These are phyloP conservation scores for Boletellus ananiceps DNA, from an alignment of 768 basidiomycete species.

Conservation along the genomic window DNA sequence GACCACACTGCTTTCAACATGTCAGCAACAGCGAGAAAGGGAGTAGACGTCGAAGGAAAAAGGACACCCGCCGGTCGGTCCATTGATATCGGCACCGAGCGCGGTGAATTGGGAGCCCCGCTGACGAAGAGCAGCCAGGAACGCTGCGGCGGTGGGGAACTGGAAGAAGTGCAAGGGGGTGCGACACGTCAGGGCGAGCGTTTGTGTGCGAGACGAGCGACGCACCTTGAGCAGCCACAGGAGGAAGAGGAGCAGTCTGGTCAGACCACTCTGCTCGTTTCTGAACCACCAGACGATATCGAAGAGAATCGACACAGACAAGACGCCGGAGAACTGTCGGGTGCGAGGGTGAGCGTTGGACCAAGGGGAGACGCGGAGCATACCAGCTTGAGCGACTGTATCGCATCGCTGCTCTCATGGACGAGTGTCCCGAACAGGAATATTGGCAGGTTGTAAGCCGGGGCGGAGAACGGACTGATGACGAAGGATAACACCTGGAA, in stretches of 20 bases:
- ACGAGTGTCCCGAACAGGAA: slow-evolving; percentile 75
- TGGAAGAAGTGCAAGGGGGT: slow-evolving; percentile 20
- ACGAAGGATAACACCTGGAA: slow-evolving; percentile 58
- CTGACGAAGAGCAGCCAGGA: slow-evolving; percentile 49
- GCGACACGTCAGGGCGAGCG: background rate
- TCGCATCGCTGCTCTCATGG: slow-evolving; percentile 62
- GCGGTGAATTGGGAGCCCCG: slow-evolving; percentile 53
- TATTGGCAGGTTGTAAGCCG: slow-evolving; percentile 77
- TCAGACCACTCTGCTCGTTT: slow-evolving; percentile 51
- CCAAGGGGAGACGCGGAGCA: background rate
- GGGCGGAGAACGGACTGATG: slow-evolving; percentile 50
- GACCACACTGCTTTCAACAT: slow-evolving; percentile 54
- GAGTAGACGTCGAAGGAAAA: no score
- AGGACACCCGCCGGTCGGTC: slow-evolving; percentile 50
- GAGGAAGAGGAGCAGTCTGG: slow-evolving; percentile 50
- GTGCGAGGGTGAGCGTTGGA: background rate
- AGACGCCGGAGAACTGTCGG: slow-evolving; percentile 57
- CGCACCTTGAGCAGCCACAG: slow-evolving; percentile 57
- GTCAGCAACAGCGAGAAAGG: background rate
- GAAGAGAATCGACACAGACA: slow-evolving; percentile 57
- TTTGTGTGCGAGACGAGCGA: background rate
- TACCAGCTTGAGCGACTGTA: slow-evolving; percentile 63
- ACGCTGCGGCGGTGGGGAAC: slow-evolving; percentile 58
- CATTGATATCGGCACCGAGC: slow-evolving; percentile 46
- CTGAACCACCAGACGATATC: slow-evolving; percentile 69